Base-by-base conservation (phyloP, 768 basidiomycete genomes). In the Stropharia rugosoannulata region DNA sequence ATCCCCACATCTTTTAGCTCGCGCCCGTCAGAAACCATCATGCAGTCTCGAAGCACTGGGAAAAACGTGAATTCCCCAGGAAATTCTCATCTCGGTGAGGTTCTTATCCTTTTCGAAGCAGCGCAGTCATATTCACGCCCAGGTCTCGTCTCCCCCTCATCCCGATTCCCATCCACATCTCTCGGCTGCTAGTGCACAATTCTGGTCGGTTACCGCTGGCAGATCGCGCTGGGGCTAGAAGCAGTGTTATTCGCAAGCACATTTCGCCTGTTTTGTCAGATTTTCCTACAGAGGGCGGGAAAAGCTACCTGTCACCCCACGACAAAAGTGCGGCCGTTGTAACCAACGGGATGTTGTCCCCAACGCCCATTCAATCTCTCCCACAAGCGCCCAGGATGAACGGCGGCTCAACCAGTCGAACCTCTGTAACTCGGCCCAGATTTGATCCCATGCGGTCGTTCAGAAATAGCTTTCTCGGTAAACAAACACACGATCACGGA, bases 81-180 rank as follows among this genome's bases (percentile, higher is more conserved):
- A 27, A 36, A 50, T 39, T 45, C 59, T 19, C 57, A 46, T 55
- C 59, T 42, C 51, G 65, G 63, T 64, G 60, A 63, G 62, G 49
- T 44, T 50, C 44, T 51, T 57, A 39, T 44, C 18, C 46, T 16
- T 36, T 43, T 8, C 10, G 41, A 36, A 36, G 45, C 39, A 27
- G 18, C 15, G 10, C 40, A 36, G 32, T 13, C 42, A 16, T 47
- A 48, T 40, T 48, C 39, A 50, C 41, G 8, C 36, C 5, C 9
- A 35, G 22, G 25, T 50, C 16, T 19, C 3, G 8, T 40, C 5
- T 18, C 18, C 13, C 29, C 5, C 19, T 27, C 13, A 15, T 40
- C 18, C 32, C 15, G 44, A n/a, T 18, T 32, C 29, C 36, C 38
- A 12, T 45, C 9, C 37, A 43, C n/a, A 6, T 16, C n/a, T 12